Evolutionary conservation across 352 stramenopile species (phyloP), one percentile per base, ranked within the genome.

Genomic region (Plasmopara muralis): DNA sequence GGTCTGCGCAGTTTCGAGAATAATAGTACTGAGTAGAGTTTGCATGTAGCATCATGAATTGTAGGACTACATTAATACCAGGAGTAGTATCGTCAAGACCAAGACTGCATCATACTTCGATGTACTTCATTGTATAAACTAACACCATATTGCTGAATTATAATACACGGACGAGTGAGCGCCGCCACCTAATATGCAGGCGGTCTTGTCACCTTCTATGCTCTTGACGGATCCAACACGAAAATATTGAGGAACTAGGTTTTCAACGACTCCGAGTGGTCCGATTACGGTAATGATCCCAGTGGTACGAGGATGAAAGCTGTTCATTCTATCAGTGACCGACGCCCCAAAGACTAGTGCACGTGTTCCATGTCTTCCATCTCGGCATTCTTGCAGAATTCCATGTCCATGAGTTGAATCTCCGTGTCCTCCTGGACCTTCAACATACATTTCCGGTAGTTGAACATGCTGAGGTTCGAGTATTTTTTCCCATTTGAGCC

Each of bases 401-500:
- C 57, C 68, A 83, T 78, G 62, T 72, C 65, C 46, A 63, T 47
- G 2, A 71, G 18, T 50, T 58, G 30, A 18, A 86, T 60, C 51
- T 70, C 56, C 6, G 44, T 55, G 9, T 50, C 45, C 6, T 70
- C 52, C 25, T 71, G 53, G 33, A 66, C 45, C 43, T 60, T 58
- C 16, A 64, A 59, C 47, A 78, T 59, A 50, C 75, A 86, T 58
- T 82, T 61, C 16, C 77, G 60, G 62, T 75, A 83, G 47, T 50
- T 50, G 37, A 86, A 80, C 53, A 83, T 72, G 48, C 72, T 83
- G 15, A 55, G 43, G 53, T 86, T 86, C 37, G 44, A 57, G 60
- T 83, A 77, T 34, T 70, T 66, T 46, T 66, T 72, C 45, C 75
- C 75, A 50, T 86, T 74, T 6, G 72, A 83, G 42, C 57, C 73